Evolutionary conservation across 257 asterid species (phyloP), one percentile per base, ranked within the genome.

Genomic region (Nicotiana knightiana): DNA sequence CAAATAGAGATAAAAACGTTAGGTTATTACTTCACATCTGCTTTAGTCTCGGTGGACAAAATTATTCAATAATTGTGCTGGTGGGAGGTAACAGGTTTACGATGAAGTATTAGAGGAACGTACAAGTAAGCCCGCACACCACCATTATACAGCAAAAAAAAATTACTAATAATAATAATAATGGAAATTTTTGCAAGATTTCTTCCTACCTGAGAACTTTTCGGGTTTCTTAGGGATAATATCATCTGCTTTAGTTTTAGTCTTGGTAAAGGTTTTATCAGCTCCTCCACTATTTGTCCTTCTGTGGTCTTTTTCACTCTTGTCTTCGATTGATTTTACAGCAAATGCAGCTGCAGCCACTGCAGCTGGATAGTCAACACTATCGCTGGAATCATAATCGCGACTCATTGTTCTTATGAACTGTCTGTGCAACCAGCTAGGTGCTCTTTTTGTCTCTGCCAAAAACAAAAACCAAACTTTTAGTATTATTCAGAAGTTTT

Each of bases 341-440:
- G 99, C 99, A 79, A 84, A 91, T 70, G 99, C 99, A 76, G 97
- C 94, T 26, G 97, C 98, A 17, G 98, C 99, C 79, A 93, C 89
- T 4, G 98, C 97, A 63, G 92, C 81, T 18, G 89, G 93, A 67
- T 91, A 93, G 11, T 90, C 97, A 5, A 83, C 85, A 15, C 86
- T 86, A 64, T 35, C 64, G 12, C 81, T 83, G 48, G 75, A 83
- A 70, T 91, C 96, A 81, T 82, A 67, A 48, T 90, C 92, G 80
- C 81, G 84, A 81, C 91, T 89, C 95, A 84, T 89, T 62, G 88
- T 90, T 83, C 93, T 88, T 4, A 94, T 90, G 9, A 91, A 83
- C 86, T 89, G 97, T 89, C 90, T 90, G 83, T 82, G 83, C 59
- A 88, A 66, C 98, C 97, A 93, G 87, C 93, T 87, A 66, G 85